Base-by-base conservation (phyloP, 345 rosid species). In the Cardiospermum halicacabum region DNA sequence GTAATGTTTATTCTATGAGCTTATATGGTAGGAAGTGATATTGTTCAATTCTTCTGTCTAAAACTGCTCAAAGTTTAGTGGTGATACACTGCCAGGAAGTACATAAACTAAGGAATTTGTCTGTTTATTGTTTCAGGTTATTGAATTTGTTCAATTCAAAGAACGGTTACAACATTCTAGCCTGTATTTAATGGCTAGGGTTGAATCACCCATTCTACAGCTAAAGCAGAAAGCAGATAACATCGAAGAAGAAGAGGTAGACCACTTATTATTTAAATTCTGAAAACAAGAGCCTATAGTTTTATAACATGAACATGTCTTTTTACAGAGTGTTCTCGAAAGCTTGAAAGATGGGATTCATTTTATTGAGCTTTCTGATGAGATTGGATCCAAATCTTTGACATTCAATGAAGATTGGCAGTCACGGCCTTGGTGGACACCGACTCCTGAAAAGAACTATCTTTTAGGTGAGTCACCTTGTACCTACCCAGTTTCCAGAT, bases 351-450 rank as follows among this genome's bases (percentile, higher is more conserved):
- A 54, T 25, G 97, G 97, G 62, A 56, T 55, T 76, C 77, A 81
- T 64, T 83, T 87, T 72, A 80, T 83, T 66, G 97, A 89, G 81
- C 88, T 94, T 45, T 81, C 95, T 7, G 75, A 84, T 68, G 95
- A 91, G 80, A 84, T 89, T 71, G 88, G 84, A 53, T 82, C 91
- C 27, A 85, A 77, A 71, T 75, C 80, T 22, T 64, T 89, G 78
- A 84, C 81, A 56, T 85, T 84, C 70, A 89, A 94, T 80, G 97
- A 94, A 75, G 99, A 94, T 80, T 78, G 91, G 64, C 84, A 82
- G 68, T 75, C 92, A 59, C 82, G 96, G 40, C 99, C 99, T 66
- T 94, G 97, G 97, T 94, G 99, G 97, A 89, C 96, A 12, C 99
- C 97, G 72, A 74, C 74, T 72, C 72, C 91, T 36, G 92, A 77